Percentiles rank a stretch among this genome's conserved stretches.
Conservation (phyloP, 768 basidiomycete species). For the Baorangia bicolor region DNA sequence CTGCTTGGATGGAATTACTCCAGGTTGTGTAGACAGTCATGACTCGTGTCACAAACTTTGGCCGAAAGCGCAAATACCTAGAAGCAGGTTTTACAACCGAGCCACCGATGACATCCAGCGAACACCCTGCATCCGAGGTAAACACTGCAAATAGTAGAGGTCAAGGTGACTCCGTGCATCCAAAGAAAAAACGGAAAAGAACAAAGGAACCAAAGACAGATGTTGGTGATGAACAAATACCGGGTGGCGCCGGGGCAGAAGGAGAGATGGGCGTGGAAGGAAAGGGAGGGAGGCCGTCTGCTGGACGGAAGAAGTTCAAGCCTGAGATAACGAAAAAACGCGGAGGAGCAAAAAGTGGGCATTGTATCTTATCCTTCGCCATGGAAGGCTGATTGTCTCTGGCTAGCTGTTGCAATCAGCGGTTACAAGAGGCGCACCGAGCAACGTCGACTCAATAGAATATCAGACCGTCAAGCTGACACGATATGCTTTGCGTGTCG, state of each 20-base stretch:
- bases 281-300: conserved; percentile 13
- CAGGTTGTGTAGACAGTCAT: conserved; percentile 37
- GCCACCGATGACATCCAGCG: conserved; percentile 1
- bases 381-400: conserved; percentile 18
- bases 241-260: conserved; percentile 14
- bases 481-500: conserved; percentile 89
- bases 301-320: conserved; percentile 28
- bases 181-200: conserved; percentile 62
- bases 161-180: conserved; percentile 24
- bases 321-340: conserved; percentile 32
- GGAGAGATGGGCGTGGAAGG: conserved; percentile 18
- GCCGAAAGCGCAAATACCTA: conserved; percentile 69
- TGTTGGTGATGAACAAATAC: conserved; percentile 3
- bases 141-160: neutral
- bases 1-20: too few species aligned
- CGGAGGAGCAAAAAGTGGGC: conserved; percentile 25
- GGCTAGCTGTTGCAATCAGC: conserved; percentile 24
- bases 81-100: conserved; percentile 52
- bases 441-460: conserved; percentile 61
- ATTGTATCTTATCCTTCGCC: neutral
- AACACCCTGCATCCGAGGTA: neutral
- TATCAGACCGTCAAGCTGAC: conserved; percentile 49
- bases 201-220: conserved; percentile 41
- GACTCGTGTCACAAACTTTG: conserved; percentile 75
- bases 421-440: conserved; percentile 45